Conservation (phyloP, 2,329 filamentous ascomycete genomes). For the Calonectria crousiana region DNA sequence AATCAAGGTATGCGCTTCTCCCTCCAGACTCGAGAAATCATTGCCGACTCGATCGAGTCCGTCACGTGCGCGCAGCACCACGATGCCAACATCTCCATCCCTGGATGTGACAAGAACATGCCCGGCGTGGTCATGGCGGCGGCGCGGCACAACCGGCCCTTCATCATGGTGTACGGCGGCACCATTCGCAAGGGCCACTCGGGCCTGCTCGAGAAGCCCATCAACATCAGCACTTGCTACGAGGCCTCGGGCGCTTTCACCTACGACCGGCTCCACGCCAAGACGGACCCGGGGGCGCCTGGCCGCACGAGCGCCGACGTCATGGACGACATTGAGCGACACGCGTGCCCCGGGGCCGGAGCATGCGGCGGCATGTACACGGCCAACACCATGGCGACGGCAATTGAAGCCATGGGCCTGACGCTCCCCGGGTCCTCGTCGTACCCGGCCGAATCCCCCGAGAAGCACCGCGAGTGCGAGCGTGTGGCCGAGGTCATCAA, state of each 20-base stretch:
- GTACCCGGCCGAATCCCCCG: constrained; percentile 82
- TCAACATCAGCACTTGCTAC: constrained; percentile 92
- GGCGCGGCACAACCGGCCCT: constrained; percentile 90
- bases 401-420: constrained; percentile 91
- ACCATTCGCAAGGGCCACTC: constrained; percentile 91
- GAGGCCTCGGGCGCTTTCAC: constrained; percentile 87
- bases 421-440: constrained; percentile 86
- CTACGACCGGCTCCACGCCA: constrained; percentile 82
- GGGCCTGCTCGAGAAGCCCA: constrained; percentile 77
- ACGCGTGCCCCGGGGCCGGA: constrained; percentile 75
- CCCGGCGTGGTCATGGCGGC: constrained; percentile 92
- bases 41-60: constrained; percentile 94
- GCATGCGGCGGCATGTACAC: constrained; percentile 91
- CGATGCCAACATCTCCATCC: constrained; percentile 93
- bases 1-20: constrained; percentile 90
- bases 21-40: constrained; percentile 89
- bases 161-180: constrained; percentile 95
- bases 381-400: constrained; percentile 91
- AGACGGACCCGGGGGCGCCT: constrained; percentile 69
- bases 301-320: constrained; percentile 81
- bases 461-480: constrained; percentile 89
- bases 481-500: constrained; percentile 84
- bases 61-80: constrained; percentile 93
- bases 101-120: constrained; percentile 99
- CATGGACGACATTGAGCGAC: constrained; percentile 82